These are phyloP conservation scores for Erodium trifolium DNA, from an alignment of 441 rosid species.

Conservation along the genomic window DNA sequence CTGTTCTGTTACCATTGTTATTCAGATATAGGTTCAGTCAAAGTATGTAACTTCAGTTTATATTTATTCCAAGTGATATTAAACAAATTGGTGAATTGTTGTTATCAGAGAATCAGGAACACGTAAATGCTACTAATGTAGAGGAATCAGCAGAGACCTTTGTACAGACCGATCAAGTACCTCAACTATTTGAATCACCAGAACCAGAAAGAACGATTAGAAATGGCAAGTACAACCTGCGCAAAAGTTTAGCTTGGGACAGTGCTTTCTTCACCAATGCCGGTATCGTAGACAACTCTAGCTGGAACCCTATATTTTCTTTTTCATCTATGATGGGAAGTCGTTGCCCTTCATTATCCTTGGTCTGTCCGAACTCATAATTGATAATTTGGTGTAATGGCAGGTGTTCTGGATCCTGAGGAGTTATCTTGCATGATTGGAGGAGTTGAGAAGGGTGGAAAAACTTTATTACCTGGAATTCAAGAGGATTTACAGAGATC, in stretches of 20 bases:
- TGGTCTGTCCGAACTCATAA: background rate
- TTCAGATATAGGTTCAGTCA: background rate
- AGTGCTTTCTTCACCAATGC: slow-evolving; percentile 87
- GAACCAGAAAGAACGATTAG: slow-evolving; percentile 29
- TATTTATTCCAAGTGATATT: slow-evolving; percentile 1
- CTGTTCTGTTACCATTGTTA: background rate
- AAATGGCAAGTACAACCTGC: slow-evolving; percentile 48
- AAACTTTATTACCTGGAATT: slow-evolving; percentile 41
- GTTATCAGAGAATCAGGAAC: slow-evolving; percentile 34
- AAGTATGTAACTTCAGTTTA: background rate
- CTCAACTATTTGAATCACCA: slow-evolving; percentile 33
- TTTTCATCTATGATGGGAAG: background rate
- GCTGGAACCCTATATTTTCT: background rate
- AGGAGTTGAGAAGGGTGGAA: slow-evolving; percentile 38
- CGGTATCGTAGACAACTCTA: slow-evolving; percentile 29
- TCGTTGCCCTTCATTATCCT: background rate
- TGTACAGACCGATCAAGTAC: slow-evolving; percentile 25
- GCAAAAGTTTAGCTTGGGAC: slow-evolving; percentile 93
- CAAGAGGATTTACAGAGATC: slow-evolving; percentile 66
- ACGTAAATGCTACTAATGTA: slow-evolving; percentile 22
- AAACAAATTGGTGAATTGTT: slow-evolving; percentile 13
- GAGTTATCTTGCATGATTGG: slow-evolving; percentile 71
- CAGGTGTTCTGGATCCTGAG: slow-evolving; percentile 83
- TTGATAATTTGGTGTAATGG: background rate
- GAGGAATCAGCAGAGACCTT: slow-evolving; percentile 19